Conservation (phyloP, 2,329 filamentous ascomycete genomes). For the Shiraia bambusicola region DNA sequence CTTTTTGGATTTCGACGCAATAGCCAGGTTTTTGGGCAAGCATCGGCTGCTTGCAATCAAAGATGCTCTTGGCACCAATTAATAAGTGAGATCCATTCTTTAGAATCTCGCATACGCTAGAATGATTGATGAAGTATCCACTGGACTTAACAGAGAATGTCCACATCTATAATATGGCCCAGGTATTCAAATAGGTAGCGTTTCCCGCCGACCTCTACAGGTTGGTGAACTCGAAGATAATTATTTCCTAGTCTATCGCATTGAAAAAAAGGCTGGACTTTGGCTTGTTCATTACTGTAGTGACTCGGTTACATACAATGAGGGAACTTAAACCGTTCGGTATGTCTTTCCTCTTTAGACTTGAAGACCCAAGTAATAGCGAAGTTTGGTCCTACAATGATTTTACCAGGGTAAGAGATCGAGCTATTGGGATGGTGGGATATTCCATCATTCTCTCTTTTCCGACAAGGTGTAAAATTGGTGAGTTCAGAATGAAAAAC, state of each 20-base stretch:
- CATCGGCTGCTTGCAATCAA: conserved; percentile 34
- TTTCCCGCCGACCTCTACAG: conserved; percentile 14
- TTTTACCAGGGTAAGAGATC: too few species aligned
- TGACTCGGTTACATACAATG: conserved; percentile 13
- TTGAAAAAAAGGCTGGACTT: conserved; percentile 2
- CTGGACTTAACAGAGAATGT: neutral
- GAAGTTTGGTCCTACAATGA: too few species aligned
- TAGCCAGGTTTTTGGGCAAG: conserved; percentile 34
- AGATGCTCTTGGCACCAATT: conserved; percentile 25
- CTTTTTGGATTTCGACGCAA: neutral
- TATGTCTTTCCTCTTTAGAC: conserved; percentile 46
- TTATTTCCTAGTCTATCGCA: conserved; percentile 7
- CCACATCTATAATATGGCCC: conserved; percentile 9
- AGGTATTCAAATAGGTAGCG: conserved; percentile 19
- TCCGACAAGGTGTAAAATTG: too few species aligned
- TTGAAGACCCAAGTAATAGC: conserved; percentile 34
- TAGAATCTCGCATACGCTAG: conserved; percentile 27
- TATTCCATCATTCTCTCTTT: too few species aligned
- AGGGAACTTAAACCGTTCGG: conserved; percentile 20
- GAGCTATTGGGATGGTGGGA: too few species aligned
- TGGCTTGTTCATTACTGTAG: conserved; percentile 12
- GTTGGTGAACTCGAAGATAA: conserved; percentile 23
- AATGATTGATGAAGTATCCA: conserved; percentile 12
- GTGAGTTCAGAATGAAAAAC: too few species aligned
- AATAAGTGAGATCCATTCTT: conserved; percentile 23